Conservation (phyloP, 2,329 filamentous ascomycete genomes). For the Trichoderma sp. region DNA sequence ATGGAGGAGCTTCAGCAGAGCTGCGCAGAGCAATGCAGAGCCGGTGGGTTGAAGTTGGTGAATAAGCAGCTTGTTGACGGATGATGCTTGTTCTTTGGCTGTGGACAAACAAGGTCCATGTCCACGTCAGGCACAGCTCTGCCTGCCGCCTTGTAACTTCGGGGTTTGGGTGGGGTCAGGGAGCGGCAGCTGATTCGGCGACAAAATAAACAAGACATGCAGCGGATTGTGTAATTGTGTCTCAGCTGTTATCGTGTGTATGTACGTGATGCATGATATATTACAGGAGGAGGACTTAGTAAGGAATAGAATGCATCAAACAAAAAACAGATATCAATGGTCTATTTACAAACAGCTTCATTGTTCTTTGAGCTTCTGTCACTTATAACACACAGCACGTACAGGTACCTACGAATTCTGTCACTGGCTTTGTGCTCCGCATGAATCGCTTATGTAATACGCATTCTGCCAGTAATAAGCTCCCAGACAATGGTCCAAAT, state of each 20-base stretch:
- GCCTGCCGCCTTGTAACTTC: conserved; percentile 38
- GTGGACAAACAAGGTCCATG: conserved; percentile 41
- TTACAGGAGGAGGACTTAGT: neutral
- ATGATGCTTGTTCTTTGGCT: conserved; percentile 30
- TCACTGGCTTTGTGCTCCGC: neutral
- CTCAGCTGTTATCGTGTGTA: neutral
- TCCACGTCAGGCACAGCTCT: conserved; percentile 45
- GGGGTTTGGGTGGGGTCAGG: conserved; percentile 15
- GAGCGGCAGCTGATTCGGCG: neutral
- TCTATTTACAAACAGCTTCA: neutral
- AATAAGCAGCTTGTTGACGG: conserved; percentile 20
- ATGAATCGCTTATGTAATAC: neutral
- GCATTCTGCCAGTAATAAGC: neutral
- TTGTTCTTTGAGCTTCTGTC: neutral
- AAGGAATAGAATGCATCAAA: too few relatives aligned
- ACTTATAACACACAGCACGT: neutral
- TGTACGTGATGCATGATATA: neutral
- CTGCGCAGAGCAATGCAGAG: neutral
- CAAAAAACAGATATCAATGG: too few relatives aligned
- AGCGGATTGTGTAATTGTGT: neutral
- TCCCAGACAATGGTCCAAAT: neutral
- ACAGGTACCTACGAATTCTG: neutral
- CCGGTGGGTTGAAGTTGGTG: neutral
- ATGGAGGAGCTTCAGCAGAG: conserved; percentile 18
- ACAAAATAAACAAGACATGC: neutral